Evolutionary conservation across 345 rosid species (phyloP), one percentile per base, ranked within the genome.

Genomic region (Populus alba): DNA sequence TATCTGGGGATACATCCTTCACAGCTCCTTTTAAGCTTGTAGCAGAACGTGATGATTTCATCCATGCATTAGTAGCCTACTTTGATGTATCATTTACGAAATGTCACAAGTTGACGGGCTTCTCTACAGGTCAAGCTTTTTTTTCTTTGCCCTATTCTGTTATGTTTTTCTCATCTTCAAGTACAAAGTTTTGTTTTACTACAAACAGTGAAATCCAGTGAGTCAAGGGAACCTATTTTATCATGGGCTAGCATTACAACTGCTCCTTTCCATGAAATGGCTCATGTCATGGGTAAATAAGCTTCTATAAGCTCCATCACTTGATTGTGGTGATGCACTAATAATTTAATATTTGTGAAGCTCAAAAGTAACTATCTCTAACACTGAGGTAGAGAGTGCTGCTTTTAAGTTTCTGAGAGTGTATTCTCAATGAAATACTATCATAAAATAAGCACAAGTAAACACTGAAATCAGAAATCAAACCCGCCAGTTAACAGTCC

Each of bases 11-110:
- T 90, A 94, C 97, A 83, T 91, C 98, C 79, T 97, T 94, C 86
- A 92, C 93, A 10, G 97, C 90, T 82, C 90, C 98, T 63, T 94
- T 94, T 83, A 97, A 94, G 86, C 97, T 97, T 62, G 88, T 92
- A 73, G 98, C 99, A 70, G 88, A 94, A 76, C 94, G 97, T n/a
- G 89, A 97, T 80, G 99, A 97, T 85, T 94, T 88, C 87, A 91
- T 97, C 90, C 99, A 97, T 75, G 98, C 99, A 55, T 86, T 97
- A 73, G 98, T 94, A 55, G 99, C 99, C n/a, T 94, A 92, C 82
- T 97, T 97, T 72, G 99, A 94, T 81, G 98, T 97, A n/a, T 87
- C 97, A 8, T 97, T 97, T 81, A 92, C 98, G 68, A 92, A 86
- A 86, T 94, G 98, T 80, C 98, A 97, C 78, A 97, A 97, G 84